Base-by-base conservation (phyloP, 495 filamentous ascomycete genomes). In the Antarctomyces pellizariae region DNA sequence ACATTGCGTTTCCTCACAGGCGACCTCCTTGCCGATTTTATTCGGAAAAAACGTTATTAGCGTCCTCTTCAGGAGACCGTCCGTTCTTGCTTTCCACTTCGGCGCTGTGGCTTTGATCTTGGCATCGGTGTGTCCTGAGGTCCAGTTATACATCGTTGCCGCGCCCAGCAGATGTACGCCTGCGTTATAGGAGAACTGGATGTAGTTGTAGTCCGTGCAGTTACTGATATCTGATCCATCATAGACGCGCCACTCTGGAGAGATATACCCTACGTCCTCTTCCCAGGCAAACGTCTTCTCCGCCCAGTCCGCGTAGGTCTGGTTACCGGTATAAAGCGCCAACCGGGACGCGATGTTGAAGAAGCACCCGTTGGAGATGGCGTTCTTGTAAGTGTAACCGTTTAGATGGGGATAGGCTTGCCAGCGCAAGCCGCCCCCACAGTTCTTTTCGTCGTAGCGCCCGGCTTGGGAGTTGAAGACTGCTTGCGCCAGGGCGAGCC, bases 311-410 rank as follows among this genome's bases (percentile, higher is more conserved):
- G 67, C 59, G 39, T 92, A 92, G 0, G 73, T 82, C 24, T 62
- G 33, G 39, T 92, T 86, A 4, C 57, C 53, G 2, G 75, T 84
- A 38, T 82, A 86, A 26, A 59, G 60, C 0, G 74, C 75, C 28
- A 92, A 54, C 5, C 82, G 61, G 2, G 80, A 67, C 5, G 72
- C 76, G 9, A 90, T 52, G 34, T 86, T 74, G 50, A 92, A 89
- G 51, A 84, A 83, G 33, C 72, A 68, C 12, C 76, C 80, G 34
- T 80, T 86, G 2, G 73, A 73, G 33, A 86, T 76, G 12, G 75
- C 68, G 46, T 90, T 92, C 54, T 90, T 90, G 56, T 91, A 90
- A 40, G 70, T 63, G 36, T 76, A 92, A 8, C 82, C 82, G 22
- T 55, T 64, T 35, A 84, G 79, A 32, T 62, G 68, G 3, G 61